These are phyloP conservation scores for Aspergillus sclerotioniger DNA, from an alignment of 495 filamentous ascomycete species.

Conservation along the genomic window DNA sequence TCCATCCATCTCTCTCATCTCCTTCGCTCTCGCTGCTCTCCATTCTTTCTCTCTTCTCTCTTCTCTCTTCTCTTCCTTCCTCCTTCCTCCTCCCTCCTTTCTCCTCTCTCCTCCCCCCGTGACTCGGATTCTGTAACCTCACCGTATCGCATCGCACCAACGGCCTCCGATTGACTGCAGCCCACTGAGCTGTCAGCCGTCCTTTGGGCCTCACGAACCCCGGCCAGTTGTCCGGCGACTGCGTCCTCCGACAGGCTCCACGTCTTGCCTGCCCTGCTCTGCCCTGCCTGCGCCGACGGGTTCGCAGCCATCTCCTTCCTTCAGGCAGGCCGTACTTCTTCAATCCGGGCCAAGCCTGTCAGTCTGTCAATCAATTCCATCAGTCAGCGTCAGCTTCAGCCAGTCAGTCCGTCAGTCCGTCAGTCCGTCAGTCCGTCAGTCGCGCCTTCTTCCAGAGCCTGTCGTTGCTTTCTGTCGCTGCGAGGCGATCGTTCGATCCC, in stretches of 20 bases:
- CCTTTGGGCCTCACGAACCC: slow-evolving; percentile 17
- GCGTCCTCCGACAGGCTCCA: slow-evolving; percentile 25
- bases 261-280: slow-evolving; percentile 26
- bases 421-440: not conserved
- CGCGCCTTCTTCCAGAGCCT: not conserved
- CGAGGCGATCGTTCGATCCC: slow-evolving; percentile 14
- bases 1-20: slow-evolving; percentile 3
- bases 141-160: slow-evolving; percentile 1
- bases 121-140: slow-evolving; percentile 1
- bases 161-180: slow-evolving; percentile 14
- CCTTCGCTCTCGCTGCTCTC: slow-evolving; percentile 5
- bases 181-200: slow-evolving; percentile 24
- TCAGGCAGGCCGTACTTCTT: not conserved
- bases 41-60: not conserved
- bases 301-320: not conserved
- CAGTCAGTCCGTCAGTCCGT: slow-evolving; percentile 1
- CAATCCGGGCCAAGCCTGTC: slow-evolving; percentile 5
- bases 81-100: not conserved
- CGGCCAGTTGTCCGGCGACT: slow-evolving; percentile 21
- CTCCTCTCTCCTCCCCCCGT: not conserved
- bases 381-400: too few species aligned
- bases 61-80: slow-evolving; percentile 2
- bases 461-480: not conserved
- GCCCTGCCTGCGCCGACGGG: slow-evolving; percentile 11
- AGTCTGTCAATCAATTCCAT: too few species aligned